Evolutionary conservation across 1,139 yeast species (phyloP).

Genomic region (Candida dubliniensis): DNA sequence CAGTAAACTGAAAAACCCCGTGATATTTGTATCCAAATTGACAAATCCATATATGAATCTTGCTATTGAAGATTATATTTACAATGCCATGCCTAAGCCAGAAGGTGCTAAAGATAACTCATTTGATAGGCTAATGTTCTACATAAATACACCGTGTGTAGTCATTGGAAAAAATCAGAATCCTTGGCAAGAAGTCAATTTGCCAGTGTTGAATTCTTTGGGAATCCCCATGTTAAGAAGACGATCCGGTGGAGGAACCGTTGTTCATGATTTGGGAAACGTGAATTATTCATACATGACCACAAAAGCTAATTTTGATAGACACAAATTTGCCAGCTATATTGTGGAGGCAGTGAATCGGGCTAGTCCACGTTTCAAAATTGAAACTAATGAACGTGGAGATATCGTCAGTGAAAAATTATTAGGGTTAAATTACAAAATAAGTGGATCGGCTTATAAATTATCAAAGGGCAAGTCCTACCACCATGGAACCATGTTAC

Average conservation of each 20-base stretch:
- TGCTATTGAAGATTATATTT: slow-evolving; percentile 80
- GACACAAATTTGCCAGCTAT: slow-evolving; percentile 59
- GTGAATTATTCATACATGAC: slow-evolving; percentile 84
- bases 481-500: slow-evolving; percentile 96
- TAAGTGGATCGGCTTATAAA: slow-evolving; percentile 91
- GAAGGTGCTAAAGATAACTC: slow-evolving; percentile 12
- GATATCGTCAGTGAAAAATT: slow-evolving; percentile 57
- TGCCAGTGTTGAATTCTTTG: slow-evolving; percentile 53
- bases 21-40: slow-evolving; percentile 46
- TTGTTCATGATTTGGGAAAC: slow-evolving; percentile 93
- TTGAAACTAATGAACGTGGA: slow-evolving; percentile 65
- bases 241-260: slow-evolving; percentile 94
- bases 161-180: slow-evolving; percentile 97
- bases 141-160: slow-evolving; percentile 79
- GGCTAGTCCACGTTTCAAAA: slow-evolving; percentile 22
- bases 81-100: slow-evolving; percentile 59
- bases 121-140: slow-evolving; percentile 57
- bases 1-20: slow-evolving; percentile 24
- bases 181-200: slow-evolving; percentile 84
- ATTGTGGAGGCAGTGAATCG: slow-evolving; percentile 53
- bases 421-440: slow-evolving; percentile 46
- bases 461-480: slow-evolving; percentile 79
- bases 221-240: slow-evolving; percentile 76
- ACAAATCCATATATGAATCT: slow-evolving; percentile 72
- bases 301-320: slow-evolving; percentile 62